These are phyloP conservation scores for Leptosphaerulina australis DNA, from an alignment of 2,329 filamentous ascomycete genomes.

Conservation along the genomic window DNA sequence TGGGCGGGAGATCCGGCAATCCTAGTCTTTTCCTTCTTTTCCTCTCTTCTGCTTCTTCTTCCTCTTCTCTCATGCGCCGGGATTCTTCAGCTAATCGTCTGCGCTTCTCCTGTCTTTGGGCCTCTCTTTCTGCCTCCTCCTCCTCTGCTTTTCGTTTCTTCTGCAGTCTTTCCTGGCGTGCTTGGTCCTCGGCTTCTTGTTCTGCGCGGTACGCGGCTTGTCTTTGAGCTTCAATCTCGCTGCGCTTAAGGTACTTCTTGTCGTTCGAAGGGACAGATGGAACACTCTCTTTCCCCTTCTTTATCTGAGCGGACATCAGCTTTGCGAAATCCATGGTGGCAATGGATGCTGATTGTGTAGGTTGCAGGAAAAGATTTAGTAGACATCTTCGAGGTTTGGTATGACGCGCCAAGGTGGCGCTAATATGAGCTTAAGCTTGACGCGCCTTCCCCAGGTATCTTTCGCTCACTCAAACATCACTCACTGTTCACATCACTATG, in stretches of 20 bases:
- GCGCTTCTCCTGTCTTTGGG: constrained; percentile 79
- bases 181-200: constrained; percentile 74
- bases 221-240: constrained; percentile 83
- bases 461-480: not conserved
- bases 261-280: constrained; percentile 40
- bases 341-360: not conserved
- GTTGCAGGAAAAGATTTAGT: not conserved
- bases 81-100: constrained; percentile 82
- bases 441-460: constrained; percentile 8
- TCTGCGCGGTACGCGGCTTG: constrained; percentile 80
- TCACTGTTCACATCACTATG: constrained; percentile 35
- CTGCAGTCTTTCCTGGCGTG: constrained; percentile 70
- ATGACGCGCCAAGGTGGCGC: constrained; percentile 21
- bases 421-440: constrained; percentile 26
- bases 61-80: constrained; percentile 69
- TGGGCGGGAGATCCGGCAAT: constrained; percentile 71
- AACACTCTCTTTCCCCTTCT: constrained; percentile 70
- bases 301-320: constrained; percentile 90
- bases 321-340: constrained; percentile 87
- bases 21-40: constrained; percentile 77
- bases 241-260: constrained; percentile 80
- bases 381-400: constrained; percentile 4
- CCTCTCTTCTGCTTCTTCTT: constrained; percentile 75
- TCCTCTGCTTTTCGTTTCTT: constrained; percentile 91
- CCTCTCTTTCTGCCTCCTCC: constrained; percentile 74